Evolutionary conservation across 208 protist genomes (phyloP), one percentile per base, ranked within the genome.

Genomic region (Acanthamoeba culbertsoni): DNA sequence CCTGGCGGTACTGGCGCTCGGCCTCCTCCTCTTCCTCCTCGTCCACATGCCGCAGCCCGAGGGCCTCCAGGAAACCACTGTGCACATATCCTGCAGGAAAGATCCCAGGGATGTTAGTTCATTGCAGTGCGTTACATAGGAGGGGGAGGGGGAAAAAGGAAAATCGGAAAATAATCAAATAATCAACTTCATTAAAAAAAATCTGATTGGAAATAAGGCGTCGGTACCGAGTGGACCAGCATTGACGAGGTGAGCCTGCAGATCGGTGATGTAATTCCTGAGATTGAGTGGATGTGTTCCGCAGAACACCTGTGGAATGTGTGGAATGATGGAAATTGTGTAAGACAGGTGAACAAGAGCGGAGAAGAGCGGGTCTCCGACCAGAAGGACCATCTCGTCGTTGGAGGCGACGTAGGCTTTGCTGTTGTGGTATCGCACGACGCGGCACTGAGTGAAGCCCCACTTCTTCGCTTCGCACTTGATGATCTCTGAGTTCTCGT

Each of bases 401-500:
- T 88, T 88, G n/a, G 43, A 37, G 12, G 77, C 77, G 33, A 88
- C 43, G 51, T 62, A 88, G 28, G 77, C 43, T 40, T 88, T 88
- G 43, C 48, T 88, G 77, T 88, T 88, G 10, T 88, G 43, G 46
- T 88, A 88, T 48, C 51, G 26, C 48, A 40, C 77, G 40, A 88
- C 51, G 12, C 48, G 43, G 33, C 77, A 88, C n/a, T 43, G 43
- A 5, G 43, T 37, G 51, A 88, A 88, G 48, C 77, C 77, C 77
- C 77, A 88, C 37, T 62, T 62, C 51, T 88, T 62, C 7, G 12
- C 48, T 48, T 79, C 68, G 42, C 68, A 79, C 68, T 88, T 55
- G 51, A 88, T 88, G 77, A 88, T 62, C 23, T 55, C 48, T 28
- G 77, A 88, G 77, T 62, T 88, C 51, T 88, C 77, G 37, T 88